Conservation (phyloP, 1,139 yeast species). For the Ashbya aceris region DNA sequence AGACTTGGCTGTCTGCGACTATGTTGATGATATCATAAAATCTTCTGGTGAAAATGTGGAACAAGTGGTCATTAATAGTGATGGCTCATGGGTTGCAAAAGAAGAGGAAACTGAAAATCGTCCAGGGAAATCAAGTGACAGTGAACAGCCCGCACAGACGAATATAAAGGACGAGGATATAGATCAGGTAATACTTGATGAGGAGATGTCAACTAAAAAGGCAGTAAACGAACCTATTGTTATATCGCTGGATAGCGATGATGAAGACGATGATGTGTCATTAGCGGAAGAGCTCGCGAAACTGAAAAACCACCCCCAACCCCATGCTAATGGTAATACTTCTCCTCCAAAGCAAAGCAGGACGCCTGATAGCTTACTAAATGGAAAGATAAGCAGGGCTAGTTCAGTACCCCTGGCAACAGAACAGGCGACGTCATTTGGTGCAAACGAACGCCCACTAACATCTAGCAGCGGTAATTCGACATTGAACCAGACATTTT, state of each 20-base stretch:
- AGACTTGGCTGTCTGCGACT: slow-evolving; percentile 56
- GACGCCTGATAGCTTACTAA: too few relatives aligned
- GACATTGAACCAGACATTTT: too few relatives aligned
- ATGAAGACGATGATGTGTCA: slow-evolving; percentile 11
- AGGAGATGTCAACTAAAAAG: slow-evolving; percentile 3
- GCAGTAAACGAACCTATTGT: slow-evolving; percentile 19
- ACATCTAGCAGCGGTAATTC: too few relatives aligned
- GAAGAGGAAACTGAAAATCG: slow-evolving; percentile 21
- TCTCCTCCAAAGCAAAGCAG: too few relatives aligned
- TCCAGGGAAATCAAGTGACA: slow-evolving; percentile 2
- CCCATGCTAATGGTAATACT: too few relatives aligned
- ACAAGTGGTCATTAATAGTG: slow-evolving; percentile 42
- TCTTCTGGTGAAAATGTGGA: slow-evolving; percentile 41
- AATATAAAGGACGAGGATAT: slow-evolving; percentile 8
- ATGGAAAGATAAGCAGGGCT: too few relatives aligned
- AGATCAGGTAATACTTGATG: slow-evolving; percentile 1
- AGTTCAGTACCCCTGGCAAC: too few relatives aligned
- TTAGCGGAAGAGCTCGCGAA: too few relatives aligned
- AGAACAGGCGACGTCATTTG: too few relatives aligned
- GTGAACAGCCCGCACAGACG: slow-evolving; percentile 5
- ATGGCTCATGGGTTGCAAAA: slow-evolving; percentile 50
- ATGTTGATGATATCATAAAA: slow-evolving; percentile 42
- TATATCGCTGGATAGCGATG: slow-evolving; percentile 30
- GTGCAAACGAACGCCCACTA: too few relatives aligned
- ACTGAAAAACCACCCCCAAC: too few relatives aligned